Base-by-base conservation (phyloP, 768 basidiomycete species). In the Rickenella mellea region DNA sequence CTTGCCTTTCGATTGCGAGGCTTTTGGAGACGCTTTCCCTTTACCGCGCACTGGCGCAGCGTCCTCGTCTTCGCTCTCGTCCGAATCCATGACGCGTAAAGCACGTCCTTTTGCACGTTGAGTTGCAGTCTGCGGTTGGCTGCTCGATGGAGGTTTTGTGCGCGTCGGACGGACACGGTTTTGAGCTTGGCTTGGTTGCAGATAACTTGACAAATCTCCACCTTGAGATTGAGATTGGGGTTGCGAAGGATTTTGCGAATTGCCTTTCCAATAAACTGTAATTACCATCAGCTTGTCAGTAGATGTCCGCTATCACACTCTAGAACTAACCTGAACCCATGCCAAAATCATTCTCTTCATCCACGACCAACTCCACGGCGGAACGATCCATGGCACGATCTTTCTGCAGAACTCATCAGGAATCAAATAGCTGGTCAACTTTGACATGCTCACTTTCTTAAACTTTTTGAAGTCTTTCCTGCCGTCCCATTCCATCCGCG, bases 381-480 rank as follows among this genome's bases (percentile, higher is more conserved):
- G 61, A 53, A 27, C 10, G 55, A 46, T 11, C 50, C 51, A 3
- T 40, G 44, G 4, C 44, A 43, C 6, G 48, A 48, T 21, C 39
- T 50, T 57, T 67, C 67, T 69, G 41, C 15, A n/a, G 41, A 30
- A 5, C 4, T 26, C 20, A 40, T 32, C 30, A 32, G 30, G 5
- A 32, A 32, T 19, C 30, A 32, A n/a, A n/a, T 32, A 32, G 3
- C 7, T n/a, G 3, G 20, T 19, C 30, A 32, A 32, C 30, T 3
- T 43, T 15, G 14, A 25, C 9, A 30, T 2, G 48, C 67, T 24
- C n/a, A 78, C 80, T 71, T 76, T 78, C 49, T 75, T 83, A 51
- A 88, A 89, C 56, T 79, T 87, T 55, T 89, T 89, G 60, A 78
- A 86, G 52, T 89, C 76, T 0, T 73, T 72, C 36, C 65, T 62